Conservation (phyloP, 805 yeast species). For the Kodamaea leandrae region DNA sequence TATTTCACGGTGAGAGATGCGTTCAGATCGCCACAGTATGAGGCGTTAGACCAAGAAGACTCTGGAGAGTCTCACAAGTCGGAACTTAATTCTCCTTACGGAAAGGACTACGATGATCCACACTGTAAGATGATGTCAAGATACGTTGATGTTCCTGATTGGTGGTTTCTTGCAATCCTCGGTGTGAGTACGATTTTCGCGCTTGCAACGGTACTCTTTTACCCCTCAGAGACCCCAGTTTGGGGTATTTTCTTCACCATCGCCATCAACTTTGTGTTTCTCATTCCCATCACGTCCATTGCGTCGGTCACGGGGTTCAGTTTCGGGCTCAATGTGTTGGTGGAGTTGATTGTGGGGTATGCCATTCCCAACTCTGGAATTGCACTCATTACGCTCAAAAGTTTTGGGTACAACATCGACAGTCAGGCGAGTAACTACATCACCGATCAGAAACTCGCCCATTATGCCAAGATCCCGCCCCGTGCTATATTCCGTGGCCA, state of each 20-base stretch:
- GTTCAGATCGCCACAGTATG: constrained; percentile 21
- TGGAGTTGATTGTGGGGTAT: constrained; percentile 65
- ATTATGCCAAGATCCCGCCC: constrained; percentile 27
- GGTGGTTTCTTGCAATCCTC: constrained; percentile 58
- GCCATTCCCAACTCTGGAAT: constrained; percentile 58
- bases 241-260: constrained; percentile 63
- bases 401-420: constrained; percentile 54
- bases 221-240: constrained; percentile 56
- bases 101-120: too few species aligned
- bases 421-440: constrained; percentile 60
- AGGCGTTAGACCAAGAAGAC: not conserved
- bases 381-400: constrained; percentile 52
- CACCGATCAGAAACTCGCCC: constrained; percentile 28
- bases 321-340: constrained; percentile 59
- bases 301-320: constrained; percentile 60
- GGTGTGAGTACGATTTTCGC: constrained; percentile 44
- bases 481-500: constrained; percentile 36
- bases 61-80: too few species aligned
- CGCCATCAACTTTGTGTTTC: constrained; percentile 50
- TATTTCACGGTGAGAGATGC: constrained; percentile 29
- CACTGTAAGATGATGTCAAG: constrained; percentile 56
- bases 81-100: too few species aligned
- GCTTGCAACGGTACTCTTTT: constrained; percentile 44
- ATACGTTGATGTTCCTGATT: constrained; percentile 71
- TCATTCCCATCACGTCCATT: constrained; percentile 61